Percentiles rank a stretch among this genome's conserved stretches.
Conservation (phyloP, 495 filamentous ascomycete genomes). For the Echria macrotheca region DNA sequence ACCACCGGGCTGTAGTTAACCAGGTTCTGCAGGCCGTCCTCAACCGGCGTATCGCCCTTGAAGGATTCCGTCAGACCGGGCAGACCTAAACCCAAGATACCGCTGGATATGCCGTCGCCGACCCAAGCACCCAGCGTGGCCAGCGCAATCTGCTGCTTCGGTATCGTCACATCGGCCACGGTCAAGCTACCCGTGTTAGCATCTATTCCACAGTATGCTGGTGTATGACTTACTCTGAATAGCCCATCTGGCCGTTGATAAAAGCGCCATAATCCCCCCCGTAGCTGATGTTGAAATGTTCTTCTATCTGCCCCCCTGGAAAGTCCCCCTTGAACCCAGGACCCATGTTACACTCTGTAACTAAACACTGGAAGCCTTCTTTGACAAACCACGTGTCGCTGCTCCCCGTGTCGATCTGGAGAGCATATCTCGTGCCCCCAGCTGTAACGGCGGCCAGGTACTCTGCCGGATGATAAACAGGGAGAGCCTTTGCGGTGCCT, state of each 20-base stretch:
- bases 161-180: constrained; percentile 42
- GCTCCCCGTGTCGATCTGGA: constrained; percentile 57
- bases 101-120: constrained; percentile 43
- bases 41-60: constrained; percentile 15
- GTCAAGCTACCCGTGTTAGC: too few relatives aligned
- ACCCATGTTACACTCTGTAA: constrained; percentile 42
- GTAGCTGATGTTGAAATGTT: constrained; percentile 54
- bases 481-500: constrained; percentile 17
- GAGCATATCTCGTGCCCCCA: constrained; percentile 38
- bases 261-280: constrained; percentile 46
- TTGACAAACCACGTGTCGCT: constrained; percentile 55
- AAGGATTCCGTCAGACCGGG: constrained; percentile 32
- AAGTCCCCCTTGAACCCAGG: constrained; percentile 33
- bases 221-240: too few relatives aligned
- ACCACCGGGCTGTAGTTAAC: constrained; percentile 23
- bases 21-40: constrained; percentile 21
- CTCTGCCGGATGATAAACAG: constrained; percentile 22
- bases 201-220: too few relatives aligned
- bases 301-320: constrained; percentile 42
- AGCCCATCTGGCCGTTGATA: constrained; percentile 50
- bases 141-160: constrained; percentile 49
- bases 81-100: constrained; percentile 54
- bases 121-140: constrained; percentile 40
- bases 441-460: constrained; percentile 32
- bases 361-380: constrained; percentile 45